Percentiles rank a stretch among this genome's conserved stretches.
phyloP scores from a whole-genome alignment of 345 rosid genomes.

The Citrus reticulata region DNA sequence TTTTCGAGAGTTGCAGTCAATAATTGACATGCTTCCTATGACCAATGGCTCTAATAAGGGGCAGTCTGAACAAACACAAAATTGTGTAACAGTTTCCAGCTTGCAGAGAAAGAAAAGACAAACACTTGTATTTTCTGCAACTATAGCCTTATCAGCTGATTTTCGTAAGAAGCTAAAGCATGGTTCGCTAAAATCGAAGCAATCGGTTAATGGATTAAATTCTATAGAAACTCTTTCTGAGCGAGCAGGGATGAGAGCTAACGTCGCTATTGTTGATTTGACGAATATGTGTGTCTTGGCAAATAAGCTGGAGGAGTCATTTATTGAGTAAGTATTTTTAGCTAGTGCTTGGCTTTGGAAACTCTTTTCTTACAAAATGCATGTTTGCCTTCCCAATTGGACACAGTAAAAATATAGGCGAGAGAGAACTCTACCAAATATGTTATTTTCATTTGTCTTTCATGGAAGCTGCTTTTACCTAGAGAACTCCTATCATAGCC shows the following conservation, averaged over 20 bases:
- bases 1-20: conserved; percentile 92
- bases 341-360: neutral
- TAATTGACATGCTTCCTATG: conserved; percentile 86
- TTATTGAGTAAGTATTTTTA: conserved; percentile 48
- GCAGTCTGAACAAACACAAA: conserved; percentile 42
- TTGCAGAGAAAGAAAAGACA: conserved; percentile 83
- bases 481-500: neutral
- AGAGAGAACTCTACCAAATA: neutral
- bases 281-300: conserved; percentile 73
- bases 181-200: conserved; percentile 59
- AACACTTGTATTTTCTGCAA: conserved; percentile 94
- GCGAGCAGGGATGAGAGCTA: conserved; percentile 84
- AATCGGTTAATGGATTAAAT: conserved; percentile 52
- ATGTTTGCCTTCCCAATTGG: neutral
- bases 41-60: conserved; percentile 40
- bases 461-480: neutral
- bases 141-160: conserved; percentile 84
- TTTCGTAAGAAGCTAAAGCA: conserved; percentile 93
- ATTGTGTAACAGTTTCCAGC: conserved; percentile 52
- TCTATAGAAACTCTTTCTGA: conserved; percentile 86
- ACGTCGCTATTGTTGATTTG: conserved; percentile 85
- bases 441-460: neutral
- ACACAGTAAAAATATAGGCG: neutral
- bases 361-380: neutral
- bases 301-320: conserved; percentile 83